Base-by-base conservation (phyloP, 2,329 filamentous ascomycete species). In the Neopestalotiopsis rosae region DNA sequence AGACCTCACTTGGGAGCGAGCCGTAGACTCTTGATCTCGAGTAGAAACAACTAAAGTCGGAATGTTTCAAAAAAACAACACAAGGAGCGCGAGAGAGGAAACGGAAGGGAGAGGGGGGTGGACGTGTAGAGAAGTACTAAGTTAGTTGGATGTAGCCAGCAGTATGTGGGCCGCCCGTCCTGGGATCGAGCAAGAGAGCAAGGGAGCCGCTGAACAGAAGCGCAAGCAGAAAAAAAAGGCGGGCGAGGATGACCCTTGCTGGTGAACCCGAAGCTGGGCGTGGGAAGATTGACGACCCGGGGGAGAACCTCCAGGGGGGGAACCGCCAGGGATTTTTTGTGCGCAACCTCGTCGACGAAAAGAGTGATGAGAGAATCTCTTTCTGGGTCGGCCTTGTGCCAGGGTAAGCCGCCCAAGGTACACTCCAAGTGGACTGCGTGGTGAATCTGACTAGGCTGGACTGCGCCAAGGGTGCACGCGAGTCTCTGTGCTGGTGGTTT, bases 21-120 rank as follows among this genome's bases (percentile, higher is more conserved):
- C 70, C 73, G 69, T 74, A 72, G 75, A 71, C 70, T 77, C 71
- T 72, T 74, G 73, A 74, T 68, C 57, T 67, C 68, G 66, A 70
- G 40, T 71, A 78, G 76, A 78, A 75, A 78, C 77, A 78, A 72
- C 71, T 71, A 76, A 72, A 71, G 74, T 75, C 73, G 74, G 65
- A 74, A 76, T 78, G 76, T 76, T 77, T 75, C 74, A 78, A 75
- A 76, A 76, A 72, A 71, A 71, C 69, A 68, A 77, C 73, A 75
- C 74, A 77, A 74, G 74, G 77, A 62, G 74, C 72, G 72, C 74
- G 76, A 71, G 74, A 75, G 75, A 76, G 72, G 72, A 49, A 59
- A 59, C 71, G 72, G 69, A 77, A 78, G 76, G 76, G 76, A 78
- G 76, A 74, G 77, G 75, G 73, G 76, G 72, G 74, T 75, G 76